Evolutionary conservation across 2,329 filamentous ascomycete species (phyloP), one percentile per base, ranked within the genome.

Genomic region (Fusarium udum): DNA sequence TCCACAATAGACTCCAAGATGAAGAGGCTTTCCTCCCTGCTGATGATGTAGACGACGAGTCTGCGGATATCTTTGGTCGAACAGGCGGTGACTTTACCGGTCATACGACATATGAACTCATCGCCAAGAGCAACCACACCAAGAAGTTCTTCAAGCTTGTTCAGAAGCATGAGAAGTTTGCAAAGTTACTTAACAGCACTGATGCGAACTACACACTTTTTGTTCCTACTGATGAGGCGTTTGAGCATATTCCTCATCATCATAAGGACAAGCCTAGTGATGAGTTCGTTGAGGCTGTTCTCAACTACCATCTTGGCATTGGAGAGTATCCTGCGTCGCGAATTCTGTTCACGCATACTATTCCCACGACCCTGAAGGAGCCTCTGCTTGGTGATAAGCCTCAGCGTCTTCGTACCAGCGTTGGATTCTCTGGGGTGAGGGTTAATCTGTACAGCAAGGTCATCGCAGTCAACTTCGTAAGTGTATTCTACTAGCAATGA

Each of bases 391-490:
- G 91, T 13, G 87, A 85, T 36, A 85, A 91, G 61, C 86, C 90
- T 4, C 95, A 97, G 83, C 90, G 95, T 40, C 85, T 97, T 22
- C 88, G 92, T 11, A 88, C 92, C 18, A 89, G 91, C 56, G 83
- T 93, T 34, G 86, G 89, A 3, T 82, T 88, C 13, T 83, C 84
- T 5, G 93, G 93, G 18, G 83, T 95, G 4, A 88, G 87, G 16
- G 80, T 97, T 76, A 97, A 97, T 84, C 93, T 94, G 78, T 93
- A 93, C 82, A 90, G 88, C 83, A 91, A 89, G 72, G 84, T 97
- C 39, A 83, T 95, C 8, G 89, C 87, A 7, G 85, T 89, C 60
- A 90, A 97, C 81, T 89, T 96, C 75, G 91, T 93, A 84, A 71
- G 88, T 39, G 1, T 1, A 82, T 16, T 14, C 4, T 4, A 22